Base-by-base conservation (phyloP, 495 filamentous ascomycete genomes). In the Lineolata rhizophorae region DNA sequence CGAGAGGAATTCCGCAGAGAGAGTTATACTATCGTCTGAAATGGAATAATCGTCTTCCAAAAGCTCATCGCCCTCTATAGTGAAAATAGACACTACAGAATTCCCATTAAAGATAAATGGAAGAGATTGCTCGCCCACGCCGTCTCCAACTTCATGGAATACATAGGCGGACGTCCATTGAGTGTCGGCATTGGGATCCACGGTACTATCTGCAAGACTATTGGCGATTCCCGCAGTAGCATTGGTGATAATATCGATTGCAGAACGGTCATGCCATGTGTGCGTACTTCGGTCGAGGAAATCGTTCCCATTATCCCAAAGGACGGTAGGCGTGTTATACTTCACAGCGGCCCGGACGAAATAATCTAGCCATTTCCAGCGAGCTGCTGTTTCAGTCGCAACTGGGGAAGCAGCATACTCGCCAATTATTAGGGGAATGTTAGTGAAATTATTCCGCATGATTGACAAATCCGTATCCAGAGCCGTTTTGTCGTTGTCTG, bases 261-360 rank as follows among this genome's bases (percentile, higher is more conserved):
- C 55, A 3, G 57, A 50, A 0, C 50, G 48, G 38, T 73, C 69
- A 12, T 58, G 48, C 63, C 62, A 72, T 12, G 34, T 43, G 12
- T 53, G 51, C 0, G 54, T 42, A 1, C 43, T 44, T 15, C 66
- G 55, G 26, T 68, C 53, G 14, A 60, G 49, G 25, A 51, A 48
- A 30, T 62, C 60, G 8, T 53, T 25, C 1, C 66, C 62, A 29
- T 70, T 71, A 45, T 72, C 67, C 67, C 67, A 72, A 10, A 72
- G 42, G 3, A 70, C 50, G 6, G 54, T 50, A 9, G 55, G 39
- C 27, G 65, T 60, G 30, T 56, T 45, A 36, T 61, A 58, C 16
- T 57, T 47, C 10, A 39, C 49, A 1, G 60, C 56, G 1, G 52
- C 58, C 18, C 55, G 55, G 33, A 62, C 45, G 36, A 72, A 55